Evolutionary conservation across 441 rosid genomes (phyloP).

Genomic region (Gossypium schwendimanii): DNA sequence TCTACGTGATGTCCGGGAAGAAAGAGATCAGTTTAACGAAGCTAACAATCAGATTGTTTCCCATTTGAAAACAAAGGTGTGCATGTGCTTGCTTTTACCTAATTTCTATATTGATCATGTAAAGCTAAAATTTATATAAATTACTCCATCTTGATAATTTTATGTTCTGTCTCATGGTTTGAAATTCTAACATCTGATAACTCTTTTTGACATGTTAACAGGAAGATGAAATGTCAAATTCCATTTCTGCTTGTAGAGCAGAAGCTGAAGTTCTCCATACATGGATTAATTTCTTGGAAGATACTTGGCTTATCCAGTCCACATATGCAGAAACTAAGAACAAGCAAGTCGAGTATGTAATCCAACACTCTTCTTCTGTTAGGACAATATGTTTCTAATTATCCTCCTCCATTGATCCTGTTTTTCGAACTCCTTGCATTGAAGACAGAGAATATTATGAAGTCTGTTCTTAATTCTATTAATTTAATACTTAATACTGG

Average conservation of each 20-base stretch:
- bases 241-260: slow-evolving; percentile 65
- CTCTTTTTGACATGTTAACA: slow-evolving; percentile 26
- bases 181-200: slow-evolving; percentile 6
- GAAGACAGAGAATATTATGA: slow-evolving; percentile 6
- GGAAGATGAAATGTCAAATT: slow-evolving; percentile 88
- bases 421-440: not conserved
- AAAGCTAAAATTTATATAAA: not conserved
- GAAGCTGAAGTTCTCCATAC: slow-evolving; percentile 79
- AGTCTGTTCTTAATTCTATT: slow-evolving; percentile 8
- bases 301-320: slow-evolving; percentile 84
- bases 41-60: slow-evolving; percentile 84
- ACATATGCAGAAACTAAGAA: slow-evolving; percentile 63
- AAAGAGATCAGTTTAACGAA: slow-evolving; percentile 91
- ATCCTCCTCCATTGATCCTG: not conserved
- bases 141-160: not conserved
- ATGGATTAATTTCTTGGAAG: slow-evolving; percentile 93
- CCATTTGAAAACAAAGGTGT: slow-evolving; percentile 83
- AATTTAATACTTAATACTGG: slow-evolving; percentile 6
- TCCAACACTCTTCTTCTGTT: slow-evolving; percentile 17
- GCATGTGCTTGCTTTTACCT: not conserved
- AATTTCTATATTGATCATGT: slow-evolving; percentile 9
- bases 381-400: not conserved
- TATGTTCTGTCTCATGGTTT: slow-evolving; percentile 4
- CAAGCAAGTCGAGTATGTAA: slow-evolving; percentile 65
- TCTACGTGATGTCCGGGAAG: slow-evolving; percentile 73